Conservation (phyloP, 805 yeast genomes). For the Pichia sporocuriosa region DNA sequence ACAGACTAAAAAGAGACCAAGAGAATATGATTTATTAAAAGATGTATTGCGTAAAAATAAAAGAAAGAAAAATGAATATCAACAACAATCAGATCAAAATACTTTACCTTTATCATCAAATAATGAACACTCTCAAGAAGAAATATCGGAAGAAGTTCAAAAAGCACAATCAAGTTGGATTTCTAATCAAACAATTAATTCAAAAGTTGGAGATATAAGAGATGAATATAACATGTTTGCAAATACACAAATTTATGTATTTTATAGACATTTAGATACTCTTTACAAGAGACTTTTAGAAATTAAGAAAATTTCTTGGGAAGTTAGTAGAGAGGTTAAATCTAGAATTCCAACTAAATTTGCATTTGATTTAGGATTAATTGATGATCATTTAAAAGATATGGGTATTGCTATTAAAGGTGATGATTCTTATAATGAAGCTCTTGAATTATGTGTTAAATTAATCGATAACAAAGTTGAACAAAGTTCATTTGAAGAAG, state of each 20-base stretch:
- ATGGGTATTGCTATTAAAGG: constrained; percentile 70
- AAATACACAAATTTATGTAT: constrained; percentile 82
- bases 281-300: constrained; percentile 75
- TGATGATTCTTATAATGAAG: constrained; percentile 67
- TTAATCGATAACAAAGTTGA: constrained; percentile 87
- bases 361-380: constrained; percentile 79
- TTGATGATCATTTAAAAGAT: constrained; percentile 75
- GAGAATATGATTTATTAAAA: constrained; percentile 52
- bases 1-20: constrained; percentile 38
- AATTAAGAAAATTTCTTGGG: constrained; percentile 62
- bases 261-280: constrained; percentile 78
- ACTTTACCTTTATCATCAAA: too few relatives aligned
- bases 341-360: constrained; percentile 60
- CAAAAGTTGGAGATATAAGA: constrained; percentile 33
- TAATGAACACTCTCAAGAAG: constrained; percentile 9
- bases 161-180: constrained; percentile 32
- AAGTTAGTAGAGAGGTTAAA: constrained; percentile 67
- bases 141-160: constrained; percentile 21
- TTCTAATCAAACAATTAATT: constrained; percentile 20
- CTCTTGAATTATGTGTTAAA: constrained; percentile 65
- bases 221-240: constrained; percentile 71
- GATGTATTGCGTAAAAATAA: constrained; percentile 48
- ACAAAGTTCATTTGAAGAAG: constrained; percentile 92
- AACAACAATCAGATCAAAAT: constrained; percentile 1
- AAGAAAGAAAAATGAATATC: constrained; percentile 17